These are phyloP conservation scores for Clavispora vitiphila DNA, from an alignment of 805 yeast species.

Conservation along the genomic window DNA sequence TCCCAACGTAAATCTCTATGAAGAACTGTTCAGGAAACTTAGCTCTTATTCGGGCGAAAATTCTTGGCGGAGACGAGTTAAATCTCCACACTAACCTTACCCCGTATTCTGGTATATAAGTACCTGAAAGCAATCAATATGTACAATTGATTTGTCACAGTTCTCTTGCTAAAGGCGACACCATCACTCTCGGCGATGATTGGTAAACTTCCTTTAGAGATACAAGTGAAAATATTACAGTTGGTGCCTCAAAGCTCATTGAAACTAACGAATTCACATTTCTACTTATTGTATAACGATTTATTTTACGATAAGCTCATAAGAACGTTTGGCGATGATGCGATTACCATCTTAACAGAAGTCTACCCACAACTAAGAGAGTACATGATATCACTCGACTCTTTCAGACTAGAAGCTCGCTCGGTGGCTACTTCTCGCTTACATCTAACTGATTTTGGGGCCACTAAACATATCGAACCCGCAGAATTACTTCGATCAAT, in stretches of 20 bases:
- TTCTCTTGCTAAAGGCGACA: background rate
- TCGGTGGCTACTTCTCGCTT: conserved; percentile 23
- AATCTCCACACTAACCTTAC: background rate
- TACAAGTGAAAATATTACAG: conserved; percentile 33
- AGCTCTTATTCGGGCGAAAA: no score
- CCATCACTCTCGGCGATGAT: conserved; percentile 7
- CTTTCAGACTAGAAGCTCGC: conserved; percentile 25
- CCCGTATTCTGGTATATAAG: background rate
- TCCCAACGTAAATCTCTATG: no score
- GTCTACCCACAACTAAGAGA: conserved; percentile 35
- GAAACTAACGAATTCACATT: conserved; percentile 35
- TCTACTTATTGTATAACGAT: conserved; percentile 48
- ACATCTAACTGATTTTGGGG: conserved; percentile 17
- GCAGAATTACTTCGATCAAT: conserved; percentile 10
- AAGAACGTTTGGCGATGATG: conserved; percentile 33
- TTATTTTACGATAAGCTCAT: conserved; percentile 37
- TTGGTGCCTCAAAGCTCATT: conserved; percentile 30
- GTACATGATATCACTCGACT: conserved; percentile 37
- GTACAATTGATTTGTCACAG: background rate
- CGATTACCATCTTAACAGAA: conserved; percentile 25
- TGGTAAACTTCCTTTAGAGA: conserved; percentile 36
- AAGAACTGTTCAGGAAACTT: no score
- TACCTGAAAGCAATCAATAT: background rate
- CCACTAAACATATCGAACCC: background rate
- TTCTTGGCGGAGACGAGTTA: no score